Conservation (phyloP, 1,284 basidiomycete species). For the Agroathelia rolfsii region DNA sequence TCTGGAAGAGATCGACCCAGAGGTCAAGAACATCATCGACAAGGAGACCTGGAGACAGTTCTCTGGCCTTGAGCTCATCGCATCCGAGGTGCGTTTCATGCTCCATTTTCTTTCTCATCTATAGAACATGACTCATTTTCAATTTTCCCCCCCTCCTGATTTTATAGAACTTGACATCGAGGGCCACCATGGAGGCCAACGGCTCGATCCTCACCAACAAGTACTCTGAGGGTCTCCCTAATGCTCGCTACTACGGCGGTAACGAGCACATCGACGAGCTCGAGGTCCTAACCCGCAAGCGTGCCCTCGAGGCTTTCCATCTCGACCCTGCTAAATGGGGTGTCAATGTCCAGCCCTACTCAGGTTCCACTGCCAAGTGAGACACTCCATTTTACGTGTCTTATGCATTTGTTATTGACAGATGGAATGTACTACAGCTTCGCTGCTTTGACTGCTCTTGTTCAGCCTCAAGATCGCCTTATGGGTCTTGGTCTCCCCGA, state of each 20-base stretch:
- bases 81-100: slow-evolving; percentile 63
- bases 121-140: slow-evolving; percentile 7
- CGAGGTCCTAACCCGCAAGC: slow-evolving; percentile 90
- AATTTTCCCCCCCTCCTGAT: no score
- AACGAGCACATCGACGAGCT: slow-evolving; percentile 97
- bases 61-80: slow-evolving; percentile 94
- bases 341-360: slow-evolving; percentile 99
- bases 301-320: slow-evolving; percentile 94
- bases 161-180: slow-evolving; percentile 85
- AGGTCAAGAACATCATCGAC: slow-evolving; percentile 95
- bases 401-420: slow-evolving; percentile 12
- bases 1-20: slow-evolving; percentile 86
- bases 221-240: slow-evolving; percentile 93
- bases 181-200: slow-evolving; percentile 95
- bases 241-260: slow-evolving; percentile 95
- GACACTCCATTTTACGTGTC: slow-evolving; percentile 25
- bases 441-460: slow-evolving; percentile 91
- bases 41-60: slow-evolving; percentile 99
- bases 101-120: slow-evolving; percentile 9
- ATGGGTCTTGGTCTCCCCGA: slow-evolving; percentile 99
- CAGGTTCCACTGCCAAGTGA: slow-evolving; percentile 38
- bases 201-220: slow-evolving; percentile 99
- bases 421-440: slow-evolving; percentile 58
- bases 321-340: slow-evolving; percentile 93
- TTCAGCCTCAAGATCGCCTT: slow-evolving; percentile 96